Evolutionary conservation across 2,329 filamentous ascomycete genomes (phyloP).

Genomic region (Pseudogymnoascus sp.): DNA sequence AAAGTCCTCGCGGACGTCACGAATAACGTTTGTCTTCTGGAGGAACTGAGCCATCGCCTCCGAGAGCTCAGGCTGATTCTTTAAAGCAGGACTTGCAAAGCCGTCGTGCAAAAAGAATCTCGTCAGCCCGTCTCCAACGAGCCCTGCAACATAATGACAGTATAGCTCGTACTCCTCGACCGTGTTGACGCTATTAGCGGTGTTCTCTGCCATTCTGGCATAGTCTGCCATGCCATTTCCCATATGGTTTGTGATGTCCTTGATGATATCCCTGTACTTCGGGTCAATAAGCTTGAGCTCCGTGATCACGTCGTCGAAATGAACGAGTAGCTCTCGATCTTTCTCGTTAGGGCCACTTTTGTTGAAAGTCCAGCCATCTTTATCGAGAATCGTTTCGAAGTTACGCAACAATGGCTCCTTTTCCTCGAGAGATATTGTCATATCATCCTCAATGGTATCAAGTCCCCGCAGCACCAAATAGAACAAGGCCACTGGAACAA

Average conservation of each 20-base stretch:
- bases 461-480: constrained; percentile 87
- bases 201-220: constrained; percentile 71
- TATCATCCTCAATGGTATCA: constrained; percentile 98
- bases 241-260: constrained; percentile 90
- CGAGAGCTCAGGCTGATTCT: constrained; percentile 69
- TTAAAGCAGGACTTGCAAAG: constrained; percentile 76
- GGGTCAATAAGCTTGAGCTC: constrained; percentile 87
- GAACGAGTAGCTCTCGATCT: constrained; percentile 81
- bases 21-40: constrained; percentile 98
- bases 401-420: constrained; percentile 82
- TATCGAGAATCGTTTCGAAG: constrained; percentile 69
- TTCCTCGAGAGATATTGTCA: constrained; percentile 70
- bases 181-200: constrained; percentile 70
- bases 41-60: constrained; percentile 97
- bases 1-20: constrained; percentile 85
- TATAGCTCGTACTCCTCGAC: constrained; percentile 90
- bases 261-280: constrained; percentile 76
- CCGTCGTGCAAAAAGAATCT: constrained; percentile 80
- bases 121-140: constrained; percentile 93
- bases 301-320: constrained; percentile 78
- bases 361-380: constrained; percentile 84
- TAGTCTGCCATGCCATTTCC: constrained; percentile 99
- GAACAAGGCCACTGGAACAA: constrained; percentile 83
- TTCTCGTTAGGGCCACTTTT: constrained; percentile 88
- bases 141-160: constrained; percentile 95